Evolutionary conservation across 495 filamentous ascomycete species (phyloP), one percentile per base, ranked within the genome.

Genomic region (Penicillium egyptiacum): DNA sequence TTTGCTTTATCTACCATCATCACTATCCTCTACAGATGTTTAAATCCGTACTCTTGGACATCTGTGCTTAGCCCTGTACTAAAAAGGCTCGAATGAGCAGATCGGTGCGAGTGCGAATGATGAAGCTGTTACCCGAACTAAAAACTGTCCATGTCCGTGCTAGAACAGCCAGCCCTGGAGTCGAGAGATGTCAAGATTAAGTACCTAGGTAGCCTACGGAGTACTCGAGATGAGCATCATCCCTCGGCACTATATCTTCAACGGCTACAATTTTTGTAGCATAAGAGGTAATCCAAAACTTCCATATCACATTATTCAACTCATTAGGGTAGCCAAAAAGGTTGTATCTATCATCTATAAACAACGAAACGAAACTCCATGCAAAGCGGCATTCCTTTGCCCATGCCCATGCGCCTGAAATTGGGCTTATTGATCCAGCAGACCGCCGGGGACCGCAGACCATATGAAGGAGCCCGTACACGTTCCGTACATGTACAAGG

Each of bases 331-430:
- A 57, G 42, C 58, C 42, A 58, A 50, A 55, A 58, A 8, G 26
- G 50, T 55, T 59, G 57, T 63, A 64, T 59, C 63, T 51, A 63
- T 59, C 47, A 56, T 68, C 60, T 68, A 66, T 68, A 66, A 64
- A 64, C 60, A 64, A 61, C 44, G 35, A 50, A 62, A 59, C 50
- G 25, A 50, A 62, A 61, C 50, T 58, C 60, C 57, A 64, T 60
- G 63, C 60, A 56, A 54, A 59, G 42, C 55, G 60, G 53, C 42
- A 28, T 12, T 46, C 39, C 47, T 63, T 55, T 54, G 57, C 55
- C 62, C 60, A 57, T 31, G 30, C 30, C 30, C 11, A 33, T 53
- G 60, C 63, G 56, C 63, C 60, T 44, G 56, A 63, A 25, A n/a
- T 12, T 33, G 55, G 64, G 37, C 4, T 48, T 48, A 12, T 31